phyloP scores from a whole-genome alignment of 805 yeast genomes.

The Teunomyces pallodes region DNA sequence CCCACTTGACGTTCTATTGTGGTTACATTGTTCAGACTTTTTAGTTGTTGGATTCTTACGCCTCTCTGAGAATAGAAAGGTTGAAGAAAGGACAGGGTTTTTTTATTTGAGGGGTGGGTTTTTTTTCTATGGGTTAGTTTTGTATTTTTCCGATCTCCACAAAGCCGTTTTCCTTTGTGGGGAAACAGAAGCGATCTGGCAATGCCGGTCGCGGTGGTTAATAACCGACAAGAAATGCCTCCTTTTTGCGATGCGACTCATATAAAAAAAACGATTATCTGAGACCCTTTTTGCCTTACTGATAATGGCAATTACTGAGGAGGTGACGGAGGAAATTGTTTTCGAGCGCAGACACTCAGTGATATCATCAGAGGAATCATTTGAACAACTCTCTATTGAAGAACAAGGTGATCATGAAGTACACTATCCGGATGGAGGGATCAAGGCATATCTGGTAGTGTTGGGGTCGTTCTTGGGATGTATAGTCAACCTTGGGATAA shows the following conservation, averaged over 20 bases:
- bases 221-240: not conserved
- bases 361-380: not conserved
- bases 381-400: not conserved
- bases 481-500: slow-evolving; percentile 51
- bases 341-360: slow-evolving; percentile 1
- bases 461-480: slow-evolving; percentile 60
- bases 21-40: too few relatives aligned
- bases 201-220: not conserved
- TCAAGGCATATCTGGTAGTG: slow-evolving; percentile 52
- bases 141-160: not conserved
- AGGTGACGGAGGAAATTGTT: not conserved
- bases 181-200: not conserved
- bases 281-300: not conserved
- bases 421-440: slow-evolving; percentile 58
- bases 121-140: not conserved
- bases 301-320: not conserved
- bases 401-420: not conserved
- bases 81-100: not conserved
- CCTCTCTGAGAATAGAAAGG: too few relatives aligned
- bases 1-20: too few relatives aligned
- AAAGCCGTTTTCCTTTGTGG: not conserved
- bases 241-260: not conserved
- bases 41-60: too few relatives aligned
- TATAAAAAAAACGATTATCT: not conserved
- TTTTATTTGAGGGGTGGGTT: not conserved